Conservation (phyloP, 2,329 filamentous ascomycete genomes). For the Aureobasidium sp. region DNA sequence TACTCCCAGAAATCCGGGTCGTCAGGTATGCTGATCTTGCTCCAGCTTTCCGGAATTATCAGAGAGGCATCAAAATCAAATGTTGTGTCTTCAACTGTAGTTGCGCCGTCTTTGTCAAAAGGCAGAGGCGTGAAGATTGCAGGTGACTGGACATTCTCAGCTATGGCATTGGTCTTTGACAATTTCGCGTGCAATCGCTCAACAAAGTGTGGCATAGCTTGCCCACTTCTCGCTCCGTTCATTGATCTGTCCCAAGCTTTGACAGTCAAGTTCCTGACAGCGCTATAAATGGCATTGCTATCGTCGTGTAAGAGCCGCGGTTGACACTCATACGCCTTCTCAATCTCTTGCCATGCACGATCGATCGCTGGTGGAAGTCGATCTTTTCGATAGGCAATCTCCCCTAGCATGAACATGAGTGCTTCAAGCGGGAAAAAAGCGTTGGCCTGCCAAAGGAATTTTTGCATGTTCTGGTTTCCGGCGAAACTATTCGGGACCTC, state of each 20-base stretch:
- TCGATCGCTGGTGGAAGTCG: slow-evolving; percentile 24
- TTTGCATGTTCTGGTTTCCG: slow-evolving; percentile 34
- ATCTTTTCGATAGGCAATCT: slow-evolving; percentile 25
- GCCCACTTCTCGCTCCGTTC: background rate
- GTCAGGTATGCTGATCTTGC: background rate
- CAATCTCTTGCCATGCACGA: slow-evolving; percentile 41
- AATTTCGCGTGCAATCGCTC: background rate
- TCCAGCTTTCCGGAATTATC: slow-evolving; percentile 1
- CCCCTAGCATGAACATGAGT: slow-evolving; percentile 30
- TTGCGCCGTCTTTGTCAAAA: slow-evolving; percentile 15
- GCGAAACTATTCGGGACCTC: slow-evolving; percentile 36
- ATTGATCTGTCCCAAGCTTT: slow-evolving; percentile 34
- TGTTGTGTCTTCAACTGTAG: background rate
- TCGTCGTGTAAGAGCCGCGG: slow-evolving; percentile 31
- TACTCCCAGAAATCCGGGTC: slow-evolving; percentile 12
- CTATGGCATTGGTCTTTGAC: background rate
- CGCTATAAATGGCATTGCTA: slow-evolving; percentile 36
- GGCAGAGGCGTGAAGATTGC: no score
- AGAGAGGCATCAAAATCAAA: slow-evolving; percentile 5
- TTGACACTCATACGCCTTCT: slow-evolving; percentile 38
- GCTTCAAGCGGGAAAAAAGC: slow-evolving; percentile 44
- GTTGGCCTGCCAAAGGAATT: slow-evolving; percentile 48
- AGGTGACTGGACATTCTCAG: background rate
- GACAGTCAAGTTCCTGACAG: slow-evolving; percentile 37
- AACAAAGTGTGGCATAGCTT: background rate